These are phyloP conservation scores for Lachancea lanzarotensis DNA, from an alignment of 805 yeast species.

Conservation along the genomic window DNA sequence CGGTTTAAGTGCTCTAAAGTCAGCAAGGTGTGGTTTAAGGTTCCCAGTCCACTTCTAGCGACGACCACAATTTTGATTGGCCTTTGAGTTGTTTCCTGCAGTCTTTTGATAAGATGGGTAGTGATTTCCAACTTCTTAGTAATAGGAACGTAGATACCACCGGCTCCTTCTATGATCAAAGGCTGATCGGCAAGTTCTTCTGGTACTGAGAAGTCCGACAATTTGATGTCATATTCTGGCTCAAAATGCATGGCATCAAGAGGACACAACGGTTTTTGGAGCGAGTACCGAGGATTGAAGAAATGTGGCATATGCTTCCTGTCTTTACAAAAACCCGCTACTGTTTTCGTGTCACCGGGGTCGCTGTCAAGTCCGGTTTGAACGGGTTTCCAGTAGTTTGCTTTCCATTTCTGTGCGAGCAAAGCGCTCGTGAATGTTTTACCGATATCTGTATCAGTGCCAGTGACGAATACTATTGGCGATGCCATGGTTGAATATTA, in stretches of 20 bases:
- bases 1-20: constrained; percentile 21
- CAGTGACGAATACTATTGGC: constrained; percentile 25
- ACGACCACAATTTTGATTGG: constrained; percentile 24
- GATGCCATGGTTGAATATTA: constrained; percentile 2
- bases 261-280: constrained; percentile 27
- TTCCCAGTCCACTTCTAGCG: constrained; percentile 28
- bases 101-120: constrained; percentile 20
- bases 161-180: constrained; percentile 29
- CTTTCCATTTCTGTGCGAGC: constrained; percentile 23
- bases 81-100: constrained; percentile 9
- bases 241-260: constrained; percentile 25
- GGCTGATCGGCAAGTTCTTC: constrained; percentile 9
- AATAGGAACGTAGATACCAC: constrained; percentile 28
- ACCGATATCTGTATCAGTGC: constrained; percentile 33
- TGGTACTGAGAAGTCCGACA: constrained; percentile 19
- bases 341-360: constrained; percentile 23
- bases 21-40: constrained; percentile 28
- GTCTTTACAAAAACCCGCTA: constrained; percentile 6
- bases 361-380: constrained; percentile 30
- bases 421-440: constrained; percentile 28
- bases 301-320: constrained; percentile 10
- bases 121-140: constrained; percentile 21
- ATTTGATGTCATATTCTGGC: constrained; percentile 12
- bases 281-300: constrained; percentile 15
- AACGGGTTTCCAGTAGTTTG: constrained; percentile 30